These are phyloP conservation scores for Candida nanaspora DNA, from an alignment of 805 yeast genomes.

Conservation along the genomic window DNA sequence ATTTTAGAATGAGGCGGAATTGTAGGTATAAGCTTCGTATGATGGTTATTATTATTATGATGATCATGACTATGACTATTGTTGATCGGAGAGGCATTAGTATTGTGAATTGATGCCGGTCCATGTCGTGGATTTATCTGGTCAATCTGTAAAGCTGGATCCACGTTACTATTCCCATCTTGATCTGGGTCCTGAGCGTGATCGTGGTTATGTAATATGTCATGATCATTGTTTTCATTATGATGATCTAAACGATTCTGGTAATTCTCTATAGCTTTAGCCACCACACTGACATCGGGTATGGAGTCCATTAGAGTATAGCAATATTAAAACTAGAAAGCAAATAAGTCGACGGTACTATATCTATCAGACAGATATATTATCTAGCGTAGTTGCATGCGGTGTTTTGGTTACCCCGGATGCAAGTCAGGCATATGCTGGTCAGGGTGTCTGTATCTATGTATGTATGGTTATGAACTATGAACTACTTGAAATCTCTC, in stretches of 20 bases:
- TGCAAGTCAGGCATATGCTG: neutral
- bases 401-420: neutral
- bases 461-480: neutral
- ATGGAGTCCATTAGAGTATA: neutral
- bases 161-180: slow-evolving; percentile 11
- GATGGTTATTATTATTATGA: too few relatives aligned
- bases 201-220: too few relatives aligned
- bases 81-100: too few relatives aligned
- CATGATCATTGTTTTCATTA: neutral
- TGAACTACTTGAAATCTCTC: neutral
- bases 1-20: neutral
- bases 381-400: too few relatives aligned
- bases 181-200: too few relatives aligned
- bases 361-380: too few relatives aligned
- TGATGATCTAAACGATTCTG: neutral
- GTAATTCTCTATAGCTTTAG: slow-evolving; percentile 14
- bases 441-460: neutral
- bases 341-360: too few relatives aligned
- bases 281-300: slow-evolving; percentile 8
- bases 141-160: slow-evolving; percentile 19
- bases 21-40: too few relatives aligned
- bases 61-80: neutral
- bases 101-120: too few relatives aligned
- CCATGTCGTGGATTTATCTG: too few relatives aligned
- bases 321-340: too few relatives aligned